These are phyloP conservation scores for Phytophthora nicotianae DNA, from an alignment of 352 stramenopile species.

Conservation along the genomic window DNA sequence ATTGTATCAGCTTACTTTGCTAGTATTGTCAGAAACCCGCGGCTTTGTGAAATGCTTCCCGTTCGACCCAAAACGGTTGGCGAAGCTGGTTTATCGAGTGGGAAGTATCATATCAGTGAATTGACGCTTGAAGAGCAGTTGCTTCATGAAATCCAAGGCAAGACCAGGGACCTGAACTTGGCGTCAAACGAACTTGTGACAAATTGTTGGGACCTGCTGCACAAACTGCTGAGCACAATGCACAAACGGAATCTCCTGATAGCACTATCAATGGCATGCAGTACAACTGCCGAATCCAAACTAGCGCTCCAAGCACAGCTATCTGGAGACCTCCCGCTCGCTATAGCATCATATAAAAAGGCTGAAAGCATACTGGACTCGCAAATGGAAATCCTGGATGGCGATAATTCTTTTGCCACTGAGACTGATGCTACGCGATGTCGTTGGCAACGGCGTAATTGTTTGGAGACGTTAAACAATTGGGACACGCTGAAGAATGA, in stretches of 20 bases:
- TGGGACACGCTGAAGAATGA: constrained; percentile 68
- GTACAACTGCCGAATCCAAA: constrained; percentile 59
- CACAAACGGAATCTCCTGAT: constrained; percentile 73
- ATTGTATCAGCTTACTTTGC: constrained; percentile 59
- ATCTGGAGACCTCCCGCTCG: constrained; percentile 68
- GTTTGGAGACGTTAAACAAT: constrained; percentile 70
- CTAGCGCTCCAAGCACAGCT: constrained; percentile 68
- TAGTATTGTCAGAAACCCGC: constrained; percentile 39
- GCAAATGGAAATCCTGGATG: constrained; percentile 47
- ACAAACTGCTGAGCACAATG: constrained; percentile 70
- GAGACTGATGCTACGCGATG: constrained; percentile 61
- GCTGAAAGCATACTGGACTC: constrained; percentile 51
- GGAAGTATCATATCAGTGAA: constrained; percentile 61
- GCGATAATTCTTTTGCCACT: constrained; percentile 25
- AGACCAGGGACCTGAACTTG: constrained; percentile 2
- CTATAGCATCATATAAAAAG: constrained; percentile 76
- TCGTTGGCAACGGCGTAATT: constrained; percentile 67
- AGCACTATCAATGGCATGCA: constrained; percentile 57
- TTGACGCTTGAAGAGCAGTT: constrained; percentile 72
- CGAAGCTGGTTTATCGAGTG: constrained; percentile 63
- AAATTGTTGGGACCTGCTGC: constrained; percentile 70
- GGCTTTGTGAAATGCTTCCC: constrained; percentile 34
- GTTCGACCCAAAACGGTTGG: constrained; percentile 53
- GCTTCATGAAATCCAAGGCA: constrained; percentile 33
- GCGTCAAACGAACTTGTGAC: constrained; percentile 26